phyloP scores from a whole-genome alignment of 768 basidiomycete species.

The Amanita molliuscula region DNA sequence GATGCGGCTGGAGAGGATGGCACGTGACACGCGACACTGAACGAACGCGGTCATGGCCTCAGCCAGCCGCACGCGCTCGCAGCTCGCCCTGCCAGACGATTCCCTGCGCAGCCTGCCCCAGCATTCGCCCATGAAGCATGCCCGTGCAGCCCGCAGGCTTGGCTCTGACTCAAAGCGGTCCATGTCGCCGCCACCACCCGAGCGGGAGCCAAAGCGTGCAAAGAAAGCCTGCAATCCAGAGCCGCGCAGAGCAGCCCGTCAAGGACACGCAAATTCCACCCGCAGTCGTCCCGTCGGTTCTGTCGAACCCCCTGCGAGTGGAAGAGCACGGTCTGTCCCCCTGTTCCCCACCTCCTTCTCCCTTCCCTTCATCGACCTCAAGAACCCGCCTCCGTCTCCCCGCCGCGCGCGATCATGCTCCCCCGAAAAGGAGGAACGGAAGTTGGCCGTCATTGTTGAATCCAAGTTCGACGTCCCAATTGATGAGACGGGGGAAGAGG shows the following conservation, averaged over 20 bases:
- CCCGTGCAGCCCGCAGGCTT: conserved; percentile 11
- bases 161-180: conserved; percentile 25
- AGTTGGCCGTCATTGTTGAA: conserved; percentile 19
- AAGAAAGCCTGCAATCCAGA: conserved; percentile 19
- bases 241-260: conserved; percentile 11
- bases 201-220: conserved; percentile 25
- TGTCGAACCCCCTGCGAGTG: conserved; percentile 14
- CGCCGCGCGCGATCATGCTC: conserved; percentile 29
- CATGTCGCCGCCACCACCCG: conserved; percentile 25
- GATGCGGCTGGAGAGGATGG: neutral
- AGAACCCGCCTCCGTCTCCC: conserved; percentile 31
- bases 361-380: conserved; percentile 30
- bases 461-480: conserved; percentile 7
- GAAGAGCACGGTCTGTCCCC: conserved; percentile 37
- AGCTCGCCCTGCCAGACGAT: conserved; percentile 35
- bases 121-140: conserved; percentile 44
- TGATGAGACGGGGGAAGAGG: conserved; percentile 18
- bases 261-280: conserved; percentile 16
- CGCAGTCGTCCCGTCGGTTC: conserved; percentile 13
- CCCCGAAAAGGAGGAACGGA: conserved; percentile 31
- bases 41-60: conserved; percentile 14
- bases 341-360: conserved; percentile 22
- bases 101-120: conserved; percentile 32
- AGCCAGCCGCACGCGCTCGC: conserved; percentile 33
- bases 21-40: conserved; percentile 22